Evolutionary conservation across 176 grass and related monocot genomes (phyloP).

Genomic region (Oryza glaberrima): DNA sequence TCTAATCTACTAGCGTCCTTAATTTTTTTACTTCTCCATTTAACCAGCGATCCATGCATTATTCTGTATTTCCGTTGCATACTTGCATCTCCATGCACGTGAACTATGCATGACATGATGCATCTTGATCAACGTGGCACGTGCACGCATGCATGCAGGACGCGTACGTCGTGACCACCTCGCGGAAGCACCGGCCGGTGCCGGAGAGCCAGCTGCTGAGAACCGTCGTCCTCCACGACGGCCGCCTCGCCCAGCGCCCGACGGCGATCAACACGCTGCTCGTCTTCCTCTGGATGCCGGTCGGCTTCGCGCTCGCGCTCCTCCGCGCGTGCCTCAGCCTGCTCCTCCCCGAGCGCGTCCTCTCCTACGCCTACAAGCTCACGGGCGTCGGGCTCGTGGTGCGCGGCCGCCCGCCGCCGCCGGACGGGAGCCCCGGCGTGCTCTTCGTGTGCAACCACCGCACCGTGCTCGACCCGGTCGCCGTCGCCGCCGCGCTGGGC

Average conservation of each 20-base stretch:
- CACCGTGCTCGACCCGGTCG: constrained; percentile 53
- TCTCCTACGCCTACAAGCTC: constrained; percentile 60
- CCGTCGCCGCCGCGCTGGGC: constrained; percentile 54
- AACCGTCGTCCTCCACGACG: constrained; percentile 63
- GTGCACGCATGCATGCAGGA: constrained; percentile 42
- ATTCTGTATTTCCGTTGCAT: not conserved
- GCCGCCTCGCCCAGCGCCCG: constrained; percentile 64
- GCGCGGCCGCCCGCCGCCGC: constrained; percentile 52
- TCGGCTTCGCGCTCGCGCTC: constrained; percentile 63
- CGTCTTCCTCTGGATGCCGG: constrained; percentile 71
- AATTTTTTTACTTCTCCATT: no score
- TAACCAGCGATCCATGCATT: no score
- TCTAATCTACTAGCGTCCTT: no score
- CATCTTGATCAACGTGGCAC: not conserved
- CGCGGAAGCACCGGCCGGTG: constrained; percentile 45
- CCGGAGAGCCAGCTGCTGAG: constrained; percentile 50
- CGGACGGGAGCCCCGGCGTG: constrained; percentile 44
- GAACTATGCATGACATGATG: not conserved
- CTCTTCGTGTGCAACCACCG: constrained; percentile 89
- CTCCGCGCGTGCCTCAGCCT: constrained; percentile 52
- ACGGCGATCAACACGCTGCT: constrained; percentile 59
- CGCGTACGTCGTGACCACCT: constrained; percentile 55
- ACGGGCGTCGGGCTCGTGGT: constrained; percentile 67
- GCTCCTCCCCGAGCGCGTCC: constrained; percentile 57
- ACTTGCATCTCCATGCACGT: not conserved